phyloP scores from a whole-genome alignment of 306 rosid species.

The Hylodesmum podocarpum region DNA sequence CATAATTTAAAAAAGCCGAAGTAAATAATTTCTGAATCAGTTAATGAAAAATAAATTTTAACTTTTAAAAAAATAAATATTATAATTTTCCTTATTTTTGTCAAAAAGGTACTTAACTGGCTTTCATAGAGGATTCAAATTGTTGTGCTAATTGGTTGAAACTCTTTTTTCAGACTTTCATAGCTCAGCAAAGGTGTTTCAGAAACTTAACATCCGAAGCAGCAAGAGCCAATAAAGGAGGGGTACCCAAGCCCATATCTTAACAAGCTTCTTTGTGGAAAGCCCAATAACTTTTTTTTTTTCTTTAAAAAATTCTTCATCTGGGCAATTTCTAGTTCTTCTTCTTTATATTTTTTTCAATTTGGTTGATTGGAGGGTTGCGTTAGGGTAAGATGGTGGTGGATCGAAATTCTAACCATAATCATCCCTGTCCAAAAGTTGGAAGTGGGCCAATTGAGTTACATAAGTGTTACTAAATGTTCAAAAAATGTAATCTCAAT shows the following conservation, averaged over 20 bases:
- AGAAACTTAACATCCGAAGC: not conserved
- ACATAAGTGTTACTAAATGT: not conserved
- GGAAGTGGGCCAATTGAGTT: not conserved
- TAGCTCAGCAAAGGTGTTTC: conserved; percentile 2
- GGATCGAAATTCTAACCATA: not conserved
- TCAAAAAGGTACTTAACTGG: too few species aligned
- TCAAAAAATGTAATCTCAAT: not conserved
- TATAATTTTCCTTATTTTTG: too few species aligned
- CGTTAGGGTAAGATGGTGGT: not conserved
- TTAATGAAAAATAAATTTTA: too few species aligned
- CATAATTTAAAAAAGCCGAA: too few species aligned
- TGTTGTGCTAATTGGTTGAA: not conserved
- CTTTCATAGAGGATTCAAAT: not conserved
- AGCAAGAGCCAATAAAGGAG: not conserved
- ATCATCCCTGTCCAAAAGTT: not conserved
- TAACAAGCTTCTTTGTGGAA: not conserved
- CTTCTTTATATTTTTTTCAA: too few species aligned
- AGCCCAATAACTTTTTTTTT: not conserved
- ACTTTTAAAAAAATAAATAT: too few species aligned
- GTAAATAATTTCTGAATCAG: too few species aligned
- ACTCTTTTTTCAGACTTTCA: not conserved
- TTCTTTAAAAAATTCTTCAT: not conserved
- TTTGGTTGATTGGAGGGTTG: not conserved
- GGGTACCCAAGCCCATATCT: conserved; percentile 22
- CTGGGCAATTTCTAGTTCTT: not conserved